A percentile compares a stretch with the other conserved stretches of the same genome.
phyloP scores from a whole-genome alignment of 139 green algal genomes.

The Trebouxia sp. region DNA sequence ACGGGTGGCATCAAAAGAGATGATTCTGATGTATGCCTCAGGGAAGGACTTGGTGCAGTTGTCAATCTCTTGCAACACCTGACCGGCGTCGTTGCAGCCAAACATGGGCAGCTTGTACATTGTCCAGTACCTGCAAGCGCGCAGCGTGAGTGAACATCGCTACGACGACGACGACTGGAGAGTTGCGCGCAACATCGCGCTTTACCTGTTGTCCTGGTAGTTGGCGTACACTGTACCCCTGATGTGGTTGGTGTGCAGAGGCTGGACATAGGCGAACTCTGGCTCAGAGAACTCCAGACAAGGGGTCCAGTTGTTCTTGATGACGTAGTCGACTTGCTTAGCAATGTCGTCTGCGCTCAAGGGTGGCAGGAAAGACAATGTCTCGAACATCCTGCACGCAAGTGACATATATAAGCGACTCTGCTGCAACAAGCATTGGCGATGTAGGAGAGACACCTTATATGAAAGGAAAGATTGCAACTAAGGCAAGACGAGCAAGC shows the following conservation, averaged over 20 bases:
- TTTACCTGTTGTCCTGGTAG: slow-evolving; percentile 80
- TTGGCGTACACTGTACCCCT: slow-evolving; percentile 43
- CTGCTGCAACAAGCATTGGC: no score
- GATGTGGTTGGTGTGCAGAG: slow-evolving; percentile 68
- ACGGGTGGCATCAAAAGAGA: slow-evolving; percentile 72
- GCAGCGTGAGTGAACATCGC: slow-evolving; percentile 58
- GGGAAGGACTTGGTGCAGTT: slow-evolving; percentile 88
- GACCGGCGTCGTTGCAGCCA: slow-evolving; percentile 91
- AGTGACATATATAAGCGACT: neutral
- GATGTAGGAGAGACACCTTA: no score
- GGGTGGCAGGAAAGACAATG: slow-evolving; percentile 97
- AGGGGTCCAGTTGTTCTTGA: slow-evolving; percentile 75
- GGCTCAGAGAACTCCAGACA: slow-evolving; percentile 91
- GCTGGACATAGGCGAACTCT: slow-evolving; percentile 72
- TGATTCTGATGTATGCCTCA: slow-evolving; percentile 89
- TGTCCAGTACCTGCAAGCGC: slow-evolving; percentile 84
- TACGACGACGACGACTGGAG: no score
- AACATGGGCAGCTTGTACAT: slow-evolving; percentile 99
- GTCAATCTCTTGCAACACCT: slow-evolving; percentile 92
- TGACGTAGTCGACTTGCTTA: slow-evolving; percentile 90
- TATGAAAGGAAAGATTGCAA: no score
- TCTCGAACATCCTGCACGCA: slow-evolving; percentile 91
- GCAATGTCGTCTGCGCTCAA: slow-evolving; percentile 89
- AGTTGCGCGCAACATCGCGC: neutral
- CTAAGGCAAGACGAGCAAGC: neutral